Percentiles rank a stretch among this genome's conserved stretches.
phyloP scores from a whole-genome alignment of 371 early-diverging fungal genomes.

The Lichtheimia corymbifera region DNA sequence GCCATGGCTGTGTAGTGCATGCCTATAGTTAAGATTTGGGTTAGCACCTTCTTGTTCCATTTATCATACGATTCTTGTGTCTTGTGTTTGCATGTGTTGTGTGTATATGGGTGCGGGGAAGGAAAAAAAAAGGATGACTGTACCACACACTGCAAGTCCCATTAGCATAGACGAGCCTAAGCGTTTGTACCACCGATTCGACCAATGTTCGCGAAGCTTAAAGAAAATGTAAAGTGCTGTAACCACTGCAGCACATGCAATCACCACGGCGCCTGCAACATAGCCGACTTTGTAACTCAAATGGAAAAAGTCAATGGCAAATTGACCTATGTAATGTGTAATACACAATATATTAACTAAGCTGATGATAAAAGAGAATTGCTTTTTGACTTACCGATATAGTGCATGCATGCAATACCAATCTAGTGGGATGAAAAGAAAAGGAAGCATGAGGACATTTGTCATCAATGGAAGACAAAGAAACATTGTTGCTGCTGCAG shows the following conservation, averaged over 20 bases:
- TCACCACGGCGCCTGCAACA: slow-evolving; percentile 35
- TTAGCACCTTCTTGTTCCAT: too few relatives aligned
- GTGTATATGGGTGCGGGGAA: too few relatives aligned
- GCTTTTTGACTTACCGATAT: slow-evolving; percentile 36
- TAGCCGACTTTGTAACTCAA: slow-evolving; percentile 23
- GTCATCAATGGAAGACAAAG: too few relatives aligned
- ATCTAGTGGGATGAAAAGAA: slow-evolving; percentile 16
- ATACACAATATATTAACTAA: not conserved
- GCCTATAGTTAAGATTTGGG: slow-evolving; percentile 15
- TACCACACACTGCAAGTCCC: slow-evolving; percentile 50
- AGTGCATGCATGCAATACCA: slow-evolving; percentile 47
- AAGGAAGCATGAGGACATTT: too few relatives aligned
- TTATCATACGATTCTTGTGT: too few relatives aligned
- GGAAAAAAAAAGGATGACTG: too few relatives aligned
- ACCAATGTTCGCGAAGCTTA: slow-evolving; percentile 47
- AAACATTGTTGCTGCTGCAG: too few relatives aligned
- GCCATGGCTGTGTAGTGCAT: slow-evolving; percentile 51
- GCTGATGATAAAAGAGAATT: not conserved
- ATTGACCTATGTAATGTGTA: slow-evolving; percentile 30
- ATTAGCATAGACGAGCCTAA: slow-evolving; percentile 42
- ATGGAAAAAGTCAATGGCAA: slow-evolving; percentile 39
- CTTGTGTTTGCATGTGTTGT: too few relatives aligned
- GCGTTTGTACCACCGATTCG: slow-evolving; percentile 49
- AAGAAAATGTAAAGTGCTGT: slow-evolving; percentile 46
- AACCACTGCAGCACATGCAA: slow-evolving; percentile 36